These are phyloP conservation scores for Claviceps pazoutovae DNA, from an alignment of 2,329 filamentous ascomycete genomes.

Conservation along the genomic window DNA sequence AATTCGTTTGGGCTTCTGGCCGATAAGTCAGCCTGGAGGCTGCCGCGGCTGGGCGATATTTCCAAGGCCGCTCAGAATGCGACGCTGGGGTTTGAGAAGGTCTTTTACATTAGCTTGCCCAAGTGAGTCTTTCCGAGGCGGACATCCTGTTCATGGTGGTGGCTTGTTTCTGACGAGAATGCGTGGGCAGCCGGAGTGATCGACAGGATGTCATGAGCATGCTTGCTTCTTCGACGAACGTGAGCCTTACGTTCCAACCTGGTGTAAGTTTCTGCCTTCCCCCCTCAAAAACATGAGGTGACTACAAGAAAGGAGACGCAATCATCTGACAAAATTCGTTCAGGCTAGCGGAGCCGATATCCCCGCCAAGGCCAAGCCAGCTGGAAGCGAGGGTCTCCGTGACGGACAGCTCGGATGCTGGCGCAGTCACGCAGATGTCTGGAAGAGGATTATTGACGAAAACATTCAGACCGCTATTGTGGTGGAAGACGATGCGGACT, in stretches of 20 bases:
- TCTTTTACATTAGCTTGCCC: slow-evolving; percentile 1
- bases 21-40: not conserved
- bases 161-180: not conserved
- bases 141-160: too few species aligned
- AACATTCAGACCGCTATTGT: slow-evolving; percentile 1
- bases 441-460: not conserved
- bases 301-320: not conserved
- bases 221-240: not conserved
- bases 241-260: not conserved
- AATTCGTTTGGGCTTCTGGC: not conserved
- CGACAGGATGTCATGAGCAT: slow-evolving; percentile 2
- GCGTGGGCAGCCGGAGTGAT: not conserved
- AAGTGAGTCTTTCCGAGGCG: not conserved
- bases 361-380: not conserved
- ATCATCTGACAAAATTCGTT: not conserved
- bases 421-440: slow-evolving; percentile 1
- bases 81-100: slow-evolving; percentile 2
- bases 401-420: not conserved
- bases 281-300: too few species aligned
- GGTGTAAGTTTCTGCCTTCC: not conserved
- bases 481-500: slow-evolving; percentile 2
- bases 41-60: not conserved
- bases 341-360: not conserved
- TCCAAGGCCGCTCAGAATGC: slow-evolving; percentile 1
- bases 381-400: not conserved